phyloP scores from a whole-genome alignment of 2,329 filamentous ascomycete genomes.

The Pseudogymnoascus verrucosus region DNA sequence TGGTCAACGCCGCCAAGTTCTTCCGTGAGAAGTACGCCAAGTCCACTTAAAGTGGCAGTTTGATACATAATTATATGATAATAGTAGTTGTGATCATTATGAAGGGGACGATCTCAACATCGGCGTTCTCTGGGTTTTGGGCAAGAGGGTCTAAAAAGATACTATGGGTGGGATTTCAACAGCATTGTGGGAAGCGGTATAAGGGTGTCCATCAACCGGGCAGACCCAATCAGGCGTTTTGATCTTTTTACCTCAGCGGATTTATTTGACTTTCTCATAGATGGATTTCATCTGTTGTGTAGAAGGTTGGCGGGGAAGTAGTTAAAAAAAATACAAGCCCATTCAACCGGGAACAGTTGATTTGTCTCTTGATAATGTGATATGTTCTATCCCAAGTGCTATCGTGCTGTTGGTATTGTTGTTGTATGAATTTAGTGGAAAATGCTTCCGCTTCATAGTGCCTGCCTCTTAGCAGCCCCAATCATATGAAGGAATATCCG shows the following conservation, averaged over 20 bases:
- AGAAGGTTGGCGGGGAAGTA: constrained; percentile 6
- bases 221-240: constrained; percentile 2
- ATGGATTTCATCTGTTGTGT: constrained; percentile 7
- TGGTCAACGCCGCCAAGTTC: constrained; percentile 97
- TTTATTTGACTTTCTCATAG: constrained; percentile 9
- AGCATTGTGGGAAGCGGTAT: constrained; percentile 9
- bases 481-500: not conserved
- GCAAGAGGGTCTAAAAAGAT: constrained; percentile 22
- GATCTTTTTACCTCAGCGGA: constrained; percentile 1
- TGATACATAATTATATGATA: constrained; percentile 6
- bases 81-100: constrained; percentile 11
- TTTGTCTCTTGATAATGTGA: not conserved
- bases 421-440: not conserved
- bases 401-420: not conserved
- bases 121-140: constrained; percentile 31
- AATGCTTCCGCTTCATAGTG: not conserved
- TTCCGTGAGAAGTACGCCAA: constrained; percentile 85
- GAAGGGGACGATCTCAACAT: constrained; percentile 41
- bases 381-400: not conserved
- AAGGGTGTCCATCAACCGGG: constrained; percentile 8
- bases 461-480: not conserved
- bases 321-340: constrained; percentile 8
- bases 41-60: constrained; percentile 30
- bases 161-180: constrained; percentile 12
- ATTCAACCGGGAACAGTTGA: constrained; percentile 8